phyloP scores from a whole-genome alignment of 345 rosid species.

The Salix viminalis region DNA sequence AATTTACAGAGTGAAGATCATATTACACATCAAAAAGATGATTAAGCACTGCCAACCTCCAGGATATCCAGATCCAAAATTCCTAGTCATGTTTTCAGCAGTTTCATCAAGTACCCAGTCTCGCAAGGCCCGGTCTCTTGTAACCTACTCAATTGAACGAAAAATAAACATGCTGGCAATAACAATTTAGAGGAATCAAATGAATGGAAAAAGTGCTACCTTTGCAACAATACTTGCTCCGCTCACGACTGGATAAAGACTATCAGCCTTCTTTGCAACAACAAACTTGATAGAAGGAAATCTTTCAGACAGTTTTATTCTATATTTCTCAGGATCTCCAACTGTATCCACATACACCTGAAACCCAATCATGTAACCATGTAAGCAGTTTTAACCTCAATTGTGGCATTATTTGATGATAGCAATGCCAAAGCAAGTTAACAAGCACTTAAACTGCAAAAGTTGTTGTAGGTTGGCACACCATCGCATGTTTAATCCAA shows the following conservation, averaged over 20 bases:
- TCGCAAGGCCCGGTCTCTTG: constrained; percentile 83
- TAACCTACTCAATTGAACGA: constrained; percentile 48
- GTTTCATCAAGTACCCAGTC: constrained; percentile 85
- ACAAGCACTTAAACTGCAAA: neutral
- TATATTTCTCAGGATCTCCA: constrained; percentile 90
- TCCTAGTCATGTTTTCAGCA: constrained; percentile 56
- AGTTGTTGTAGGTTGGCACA: neutral
- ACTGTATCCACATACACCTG: constrained; percentile 92
- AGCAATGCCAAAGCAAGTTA: neutral
- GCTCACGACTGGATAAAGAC: constrained; percentile 89
- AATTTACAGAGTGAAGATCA: neutral
- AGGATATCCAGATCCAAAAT: constrained; percentile 95
- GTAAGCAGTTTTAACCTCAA: neutral
- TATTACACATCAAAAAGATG: neutral
- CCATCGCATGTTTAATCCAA: neutral
- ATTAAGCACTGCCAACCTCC: constrained; percentile 51
- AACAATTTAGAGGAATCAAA: neutral
- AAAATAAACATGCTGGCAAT: neutral
- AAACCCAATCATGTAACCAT: constrained; percentile 5
- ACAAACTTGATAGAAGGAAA: constrained; percentile 77
- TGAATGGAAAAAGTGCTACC: constrained; percentile 40
- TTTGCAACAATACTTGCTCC: constrained; percentile 99
- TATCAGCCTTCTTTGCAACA: constrained; percentile 95
- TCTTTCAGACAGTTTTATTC: constrained; percentile 66
- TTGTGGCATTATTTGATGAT: neutral